These are phyloP conservation scores for Mortierella sp. DNA, from an alignment of 371 early-diverging fungal genomes.

Conservation along the genomic window DNA sequence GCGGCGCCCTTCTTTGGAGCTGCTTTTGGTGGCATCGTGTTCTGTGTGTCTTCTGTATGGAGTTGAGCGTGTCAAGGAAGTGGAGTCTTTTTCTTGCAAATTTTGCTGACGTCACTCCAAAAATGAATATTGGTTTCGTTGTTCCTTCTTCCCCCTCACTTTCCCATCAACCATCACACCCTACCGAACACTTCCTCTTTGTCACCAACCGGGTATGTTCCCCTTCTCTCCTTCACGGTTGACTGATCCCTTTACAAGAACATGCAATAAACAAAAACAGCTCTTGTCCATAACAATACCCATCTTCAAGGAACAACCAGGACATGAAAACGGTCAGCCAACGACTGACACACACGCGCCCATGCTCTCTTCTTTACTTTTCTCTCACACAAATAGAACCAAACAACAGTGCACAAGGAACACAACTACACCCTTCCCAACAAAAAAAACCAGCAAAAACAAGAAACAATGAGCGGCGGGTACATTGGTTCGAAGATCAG, in stretches of 20 bases:
- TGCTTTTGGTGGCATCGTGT: constrained; percentile 47
- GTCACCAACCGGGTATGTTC: constrained; percentile 8
- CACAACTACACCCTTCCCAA: neutral
- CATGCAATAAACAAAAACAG: neutral
- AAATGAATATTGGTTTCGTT: too few relatives aligned
- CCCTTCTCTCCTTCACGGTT: too few relatives aligned
- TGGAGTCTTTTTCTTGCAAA: neutral
- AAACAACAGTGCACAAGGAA: neutral
- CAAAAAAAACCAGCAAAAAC: neutral
- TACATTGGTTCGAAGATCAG: constrained; percentile 84
- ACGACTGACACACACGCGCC: neutral
- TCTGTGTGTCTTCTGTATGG: neutral
- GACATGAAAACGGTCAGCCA: neutral
- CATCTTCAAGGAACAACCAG: neutral
- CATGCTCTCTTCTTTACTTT: neutral
- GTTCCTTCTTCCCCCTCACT: neutral
- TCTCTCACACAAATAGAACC: neutral
- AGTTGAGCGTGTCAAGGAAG: neutral
- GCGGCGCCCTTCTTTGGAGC: constrained; percentile 37
- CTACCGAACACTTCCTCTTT: neutral
- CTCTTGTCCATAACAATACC: neutral
- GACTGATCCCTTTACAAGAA: neutral
- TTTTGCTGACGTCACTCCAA: constrained; percentile 7
- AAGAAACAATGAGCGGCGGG: constrained; percentile 69
- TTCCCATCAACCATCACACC: neutral